Conservation (phyloP, 2,329 filamentous ascomycete species). For the Cladobotryum protrusum region DNA sequence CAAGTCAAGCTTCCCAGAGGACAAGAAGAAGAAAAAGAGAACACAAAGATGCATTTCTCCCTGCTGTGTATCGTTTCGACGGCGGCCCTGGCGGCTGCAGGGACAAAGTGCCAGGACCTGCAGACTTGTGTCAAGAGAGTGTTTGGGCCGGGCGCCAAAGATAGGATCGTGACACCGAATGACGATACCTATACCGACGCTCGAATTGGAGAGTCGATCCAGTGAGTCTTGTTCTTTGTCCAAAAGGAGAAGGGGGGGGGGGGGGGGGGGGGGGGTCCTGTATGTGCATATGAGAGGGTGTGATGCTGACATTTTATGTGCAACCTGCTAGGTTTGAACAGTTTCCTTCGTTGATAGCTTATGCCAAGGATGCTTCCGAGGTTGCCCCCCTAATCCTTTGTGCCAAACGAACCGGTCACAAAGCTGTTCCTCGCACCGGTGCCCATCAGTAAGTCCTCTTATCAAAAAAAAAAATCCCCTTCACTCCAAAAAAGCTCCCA, state of each 20-base stretch:
- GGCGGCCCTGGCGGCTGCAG: not conserved
- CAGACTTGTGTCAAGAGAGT: not conserved
- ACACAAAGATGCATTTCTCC: not conserved
- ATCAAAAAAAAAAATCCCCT: not conserved
- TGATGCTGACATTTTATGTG: too few relatives aligned
- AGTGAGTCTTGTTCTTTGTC: not conserved
- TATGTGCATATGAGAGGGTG: too few relatives aligned
- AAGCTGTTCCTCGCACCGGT: slow-evolving; percentile 12
- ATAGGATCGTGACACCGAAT: slow-evolving; percentile 1
- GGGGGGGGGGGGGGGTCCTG: too few relatives aligned
- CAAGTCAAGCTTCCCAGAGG: not conserved
- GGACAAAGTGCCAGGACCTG: not conserved
- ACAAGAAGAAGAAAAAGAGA: not conserved
- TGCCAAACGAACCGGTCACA: slow-evolving; percentile 9
- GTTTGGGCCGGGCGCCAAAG: not conserved
- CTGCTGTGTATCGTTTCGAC: not conserved
- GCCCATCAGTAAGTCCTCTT: slow-evolving; percentile 12
- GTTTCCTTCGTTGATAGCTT: slow-evolving; percentile 10
- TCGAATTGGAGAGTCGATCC: slow-evolving; percentile 10
- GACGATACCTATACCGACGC: slow-evolving; percentile 8
- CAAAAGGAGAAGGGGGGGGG: too few relatives aligned
- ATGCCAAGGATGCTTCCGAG: slow-evolving; percentile 8
- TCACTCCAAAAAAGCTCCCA: not conserved
- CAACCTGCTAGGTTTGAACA: slow-evolving; percentile 2
- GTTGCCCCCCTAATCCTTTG: slow-evolving; percentile 11